Percentiles rank a stretch among this genome's conserved stretches.
phyloP scores from a whole-genome alignment of 441 rosid genomes.

The Populus tomentosa region DNA sequence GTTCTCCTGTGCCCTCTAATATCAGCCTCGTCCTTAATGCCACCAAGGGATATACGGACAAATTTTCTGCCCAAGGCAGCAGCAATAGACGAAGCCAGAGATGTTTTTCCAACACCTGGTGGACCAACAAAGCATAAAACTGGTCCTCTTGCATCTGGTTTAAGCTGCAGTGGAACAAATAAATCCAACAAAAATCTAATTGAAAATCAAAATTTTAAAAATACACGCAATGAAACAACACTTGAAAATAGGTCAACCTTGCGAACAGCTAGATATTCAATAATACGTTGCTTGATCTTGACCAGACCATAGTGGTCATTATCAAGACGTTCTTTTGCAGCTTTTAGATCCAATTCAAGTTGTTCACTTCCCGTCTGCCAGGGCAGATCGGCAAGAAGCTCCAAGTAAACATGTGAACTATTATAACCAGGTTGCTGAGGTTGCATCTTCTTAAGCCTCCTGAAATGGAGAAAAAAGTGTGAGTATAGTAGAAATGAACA shows the following conservation, averaged over 20 bases:
- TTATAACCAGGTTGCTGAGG: constrained; percentile 99
- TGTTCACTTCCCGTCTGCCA: constrained; percentile 96
- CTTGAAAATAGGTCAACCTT: constrained; percentile 52
- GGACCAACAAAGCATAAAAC: constrained; percentile 98
- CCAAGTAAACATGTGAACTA: constrained; percentile 95
- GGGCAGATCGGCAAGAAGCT: constrained; percentile 97
- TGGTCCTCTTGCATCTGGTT: constrained; percentile 98
- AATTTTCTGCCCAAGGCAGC: constrained; percentile 93
- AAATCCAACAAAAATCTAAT: constrained; percentile 22
- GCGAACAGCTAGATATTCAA: constrained; percentile 98
- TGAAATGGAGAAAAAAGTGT: constrained; percentile 25
- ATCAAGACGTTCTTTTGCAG: constrained; percentile 94
- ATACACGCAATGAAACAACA: constrained; percentile 13
- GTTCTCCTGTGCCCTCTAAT: constrained; percentile 99
- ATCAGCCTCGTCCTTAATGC: constrained; percentile 99
- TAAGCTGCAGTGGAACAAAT: constrained; percentile 58
- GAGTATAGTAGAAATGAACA: constrained; percentile 1
- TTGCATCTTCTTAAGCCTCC: constrained; percentile 98
- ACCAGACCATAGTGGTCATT: constrained; percentile 86
- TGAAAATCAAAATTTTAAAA: constrained; percentile 15
- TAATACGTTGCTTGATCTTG: constrained; percentile 93
- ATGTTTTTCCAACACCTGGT: constrained; percentile 99
- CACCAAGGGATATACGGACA: constrained; percentile 94
- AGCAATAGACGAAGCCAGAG: constrained; percentile 95
- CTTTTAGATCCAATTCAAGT: constrained; percentile 74